phyloP scores from a whole-genome alignment of 805 yeast species.

The Yamadazyma phyllophila region DNA sequence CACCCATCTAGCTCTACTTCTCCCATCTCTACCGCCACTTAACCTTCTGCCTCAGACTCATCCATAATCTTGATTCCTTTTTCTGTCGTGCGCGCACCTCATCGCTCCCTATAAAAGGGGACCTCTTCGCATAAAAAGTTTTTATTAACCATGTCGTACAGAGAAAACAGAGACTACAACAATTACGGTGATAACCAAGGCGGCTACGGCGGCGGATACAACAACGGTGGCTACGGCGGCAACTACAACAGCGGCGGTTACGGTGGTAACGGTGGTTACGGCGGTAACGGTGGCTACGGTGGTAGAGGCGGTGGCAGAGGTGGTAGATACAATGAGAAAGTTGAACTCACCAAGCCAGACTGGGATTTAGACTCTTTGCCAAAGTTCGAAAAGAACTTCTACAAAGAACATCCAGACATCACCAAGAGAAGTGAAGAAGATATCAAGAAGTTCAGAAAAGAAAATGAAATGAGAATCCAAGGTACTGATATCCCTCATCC shows the following conservation, averaged over 20 bases:
- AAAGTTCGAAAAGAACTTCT: conserved; percentile 92
- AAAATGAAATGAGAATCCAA: conserved; percentile 78
- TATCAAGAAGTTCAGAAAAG: conserved; percentile 70
- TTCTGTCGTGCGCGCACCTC: conserved; percentile 10
- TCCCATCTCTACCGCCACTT: background rate
- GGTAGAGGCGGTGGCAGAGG: conserved; percentile 39
- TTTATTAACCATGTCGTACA: conserved; percentile 10
- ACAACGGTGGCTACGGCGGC: conserved; percentile 16
- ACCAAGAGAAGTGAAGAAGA: conserved; percentile 72
- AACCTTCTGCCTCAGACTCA: background rate
- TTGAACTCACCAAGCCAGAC: conserved; percentile 64
- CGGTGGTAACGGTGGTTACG: conserved; percentile 38
- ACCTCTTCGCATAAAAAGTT: background rate
- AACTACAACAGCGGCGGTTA: conserved; percentile 21
- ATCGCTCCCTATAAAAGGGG: conserved; percentile 5
- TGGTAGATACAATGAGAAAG: conserved; percentile 41
- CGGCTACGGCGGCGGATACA: conserved; percentile 12
- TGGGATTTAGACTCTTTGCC: conserved; percentile 81
- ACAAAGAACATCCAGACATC: conserved; percentile 80
- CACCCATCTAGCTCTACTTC: no score
- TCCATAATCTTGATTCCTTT: background rate
- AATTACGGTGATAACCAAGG: conserved; percentile 17
- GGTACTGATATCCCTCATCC: conserved; percentile 94
- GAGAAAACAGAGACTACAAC: conserved; percentile 15
- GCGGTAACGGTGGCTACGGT: conserved; percentile 33